Evolutionary conservation across 148 eudicot species (phyloP).

Genomic region (Fagopyrum homotropicum): DNA sequence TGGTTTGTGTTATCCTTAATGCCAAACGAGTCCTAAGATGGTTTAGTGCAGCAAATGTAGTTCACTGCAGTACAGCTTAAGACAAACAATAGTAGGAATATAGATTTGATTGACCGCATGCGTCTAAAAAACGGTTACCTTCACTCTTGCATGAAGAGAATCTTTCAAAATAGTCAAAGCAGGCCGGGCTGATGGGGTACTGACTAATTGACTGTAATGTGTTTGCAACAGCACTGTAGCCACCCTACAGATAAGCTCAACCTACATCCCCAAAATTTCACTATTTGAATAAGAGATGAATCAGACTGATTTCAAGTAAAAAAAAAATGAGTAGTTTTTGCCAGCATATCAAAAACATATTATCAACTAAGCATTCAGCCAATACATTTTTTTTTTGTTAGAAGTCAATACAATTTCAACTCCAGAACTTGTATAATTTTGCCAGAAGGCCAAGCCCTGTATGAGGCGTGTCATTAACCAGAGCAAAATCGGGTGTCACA

Average conservation of each 20-base stretch:
- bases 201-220: constrained; percentile 67
- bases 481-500: no score
- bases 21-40: neutral
- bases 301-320: neutral
- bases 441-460: no score
- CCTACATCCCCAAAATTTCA: constrained; percentile 31
- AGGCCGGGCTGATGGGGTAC: constrained; percentile 71
- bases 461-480: no score
- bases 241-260: constrained; percentile 83
- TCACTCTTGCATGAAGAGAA: constrained; percentile 66
- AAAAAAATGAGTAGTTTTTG: neutral
- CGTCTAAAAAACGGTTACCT: constrained; percentile 37
- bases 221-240: constrained; percentile 58
- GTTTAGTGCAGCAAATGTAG: neutral
- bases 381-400: no score
- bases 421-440: neutral
- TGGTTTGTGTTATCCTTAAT: no score
- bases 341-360: neutral
- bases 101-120: neutral
- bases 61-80: neutral
- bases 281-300: neutral
- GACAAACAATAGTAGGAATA: neutral
- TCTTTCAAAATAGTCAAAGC: constrained; percentile 59
- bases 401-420: neutral
- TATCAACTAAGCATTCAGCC: neutral